phyloP scores from a whole-genome alignment of 768 basidiomycete genomes.

The Psilocybe sp. region DNA sequence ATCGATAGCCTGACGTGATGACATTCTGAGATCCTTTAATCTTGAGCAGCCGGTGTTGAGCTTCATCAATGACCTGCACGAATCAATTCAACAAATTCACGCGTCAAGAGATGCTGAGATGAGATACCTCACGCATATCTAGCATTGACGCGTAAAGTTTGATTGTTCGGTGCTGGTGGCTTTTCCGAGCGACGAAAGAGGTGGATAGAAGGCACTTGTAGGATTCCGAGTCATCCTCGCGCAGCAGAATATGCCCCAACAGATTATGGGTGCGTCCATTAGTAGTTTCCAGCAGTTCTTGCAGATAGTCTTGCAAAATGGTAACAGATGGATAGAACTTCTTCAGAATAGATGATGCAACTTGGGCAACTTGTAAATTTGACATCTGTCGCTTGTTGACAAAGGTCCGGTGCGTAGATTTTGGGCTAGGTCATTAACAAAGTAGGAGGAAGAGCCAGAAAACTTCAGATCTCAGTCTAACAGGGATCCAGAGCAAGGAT shows the following conservation, averaged over 20 bases:
- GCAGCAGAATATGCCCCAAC: neutral
- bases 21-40: constrained; percentile 48
- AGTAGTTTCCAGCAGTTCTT: too few species aligned
- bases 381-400: too few species aligned
- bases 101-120: neutral
- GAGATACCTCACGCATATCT: constrained; percentile 53
- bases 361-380: too few species aligned
- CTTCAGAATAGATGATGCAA: too few species aligned
- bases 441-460: too few species aligned
- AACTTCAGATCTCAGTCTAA: too few species aligned
- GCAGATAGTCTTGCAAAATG: too few species aligned
- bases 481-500: too few species aligned
- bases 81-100: neutral
- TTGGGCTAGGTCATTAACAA: too few species aligned
- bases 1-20: constrained; percentile 63
- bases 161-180: constrained; percentile 15
- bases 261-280: too few species aligned
- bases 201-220: constrained; percentile 29
- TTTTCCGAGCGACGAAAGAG: constrained; percentile 42
- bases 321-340: too few species aligned
- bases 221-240: constrained; percentile 1
- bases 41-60: constrained; percentile 53
- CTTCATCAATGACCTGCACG: constrained; percentile 57
- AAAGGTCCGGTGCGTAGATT: too few species aligned
- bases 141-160: constrained; percentile 36